A percentile compares a stretch with the other conserved stretches of the same genome.
Evolutionary conservation across 768 basidiomycete genomes (phyloP).

Genomic region (Panaeolus cyanescens): DNA sequence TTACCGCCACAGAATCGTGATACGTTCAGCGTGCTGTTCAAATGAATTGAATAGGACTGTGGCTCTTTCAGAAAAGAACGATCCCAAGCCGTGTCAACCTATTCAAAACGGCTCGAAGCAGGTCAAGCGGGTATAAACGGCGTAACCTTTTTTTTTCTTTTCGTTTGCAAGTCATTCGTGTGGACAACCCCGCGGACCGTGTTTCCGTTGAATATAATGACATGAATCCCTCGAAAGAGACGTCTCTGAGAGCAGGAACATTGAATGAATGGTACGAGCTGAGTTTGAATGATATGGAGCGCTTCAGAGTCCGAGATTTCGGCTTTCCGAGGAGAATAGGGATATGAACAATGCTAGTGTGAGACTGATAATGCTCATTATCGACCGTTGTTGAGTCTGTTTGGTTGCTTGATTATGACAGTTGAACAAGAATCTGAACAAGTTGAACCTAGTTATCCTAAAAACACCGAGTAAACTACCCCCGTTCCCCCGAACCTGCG

Average conservation of each 20-base stretch:
- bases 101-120: background rate
- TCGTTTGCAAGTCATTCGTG: too few species aligned
- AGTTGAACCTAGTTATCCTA: background rate
- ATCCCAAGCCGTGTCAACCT: background rate
- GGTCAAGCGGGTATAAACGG: background rate
- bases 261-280: background rate
- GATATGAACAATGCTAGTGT: background rate
- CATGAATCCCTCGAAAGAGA: too few species aligned
- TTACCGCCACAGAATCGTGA: background rate
- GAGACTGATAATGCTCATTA: background rate
- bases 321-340: background rate
- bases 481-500: background rate
- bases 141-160: too few species aligned
- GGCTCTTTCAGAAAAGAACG: background rate
- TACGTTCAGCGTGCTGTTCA: background rate
- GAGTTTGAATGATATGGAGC: background rate
- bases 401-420: background rate
- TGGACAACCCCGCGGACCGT: background rate
- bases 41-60: background rate
- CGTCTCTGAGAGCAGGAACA: too few species aligned
- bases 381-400: background rate
- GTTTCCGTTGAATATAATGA: background rate
- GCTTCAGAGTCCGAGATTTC: background rate
- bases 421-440: background rate
- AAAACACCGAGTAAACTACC: background rate